Conservation (phyloP, 306 rosid genomes). For the Sindora glabra region DNA sequence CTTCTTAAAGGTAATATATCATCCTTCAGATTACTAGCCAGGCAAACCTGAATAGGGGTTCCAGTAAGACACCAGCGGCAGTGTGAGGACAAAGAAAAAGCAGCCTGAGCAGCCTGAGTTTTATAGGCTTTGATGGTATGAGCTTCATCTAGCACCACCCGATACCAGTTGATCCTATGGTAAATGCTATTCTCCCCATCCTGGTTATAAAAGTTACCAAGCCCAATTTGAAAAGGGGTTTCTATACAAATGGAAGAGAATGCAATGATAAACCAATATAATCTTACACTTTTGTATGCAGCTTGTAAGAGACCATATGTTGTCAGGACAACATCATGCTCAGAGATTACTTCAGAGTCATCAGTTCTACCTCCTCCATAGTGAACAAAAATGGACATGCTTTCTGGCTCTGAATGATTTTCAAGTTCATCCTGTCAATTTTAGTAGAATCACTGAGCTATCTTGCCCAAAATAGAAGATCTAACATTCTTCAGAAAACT, state of each 20-base stretch:
- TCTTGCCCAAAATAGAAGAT: not conserved
- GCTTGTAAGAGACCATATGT: constrained; percentile 63
- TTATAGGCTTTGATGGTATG: constrained; percentile 62
- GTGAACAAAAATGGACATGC: constrained; percentile 64
- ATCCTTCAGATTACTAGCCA: not conserved
- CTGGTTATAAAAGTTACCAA: constrained; percentile 28
- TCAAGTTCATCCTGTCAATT: constrained; percentile 78
- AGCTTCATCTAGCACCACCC: constrained; percentile 95
- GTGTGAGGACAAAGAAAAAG: constrained; percentile 55
- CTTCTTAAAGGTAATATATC: not conserved
- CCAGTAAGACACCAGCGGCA: constrained; percentile 97
- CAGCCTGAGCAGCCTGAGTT: constrained; percentile 56
- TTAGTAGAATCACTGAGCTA: constrained; percentile 11
- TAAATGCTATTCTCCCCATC: constrained; percentile 58
- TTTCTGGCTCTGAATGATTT: constrained; percentile 53
- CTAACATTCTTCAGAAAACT: not conserved
- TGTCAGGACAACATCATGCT: constrained; percentile 72
- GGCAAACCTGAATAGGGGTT: constrained; percentile 78
- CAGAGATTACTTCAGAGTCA: constrained; percentile 40
- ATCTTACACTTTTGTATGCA: constrained; percentile 52
- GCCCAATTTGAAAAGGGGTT: not conserved
- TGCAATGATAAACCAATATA: not conserved
- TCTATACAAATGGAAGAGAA: not conserved
- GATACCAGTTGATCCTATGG: constrained; percentile 65
- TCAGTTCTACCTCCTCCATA: constrained; percentile 68